Base-by-base conservation (phyloP, 169 alveolate genomes). In the Plasmodium vinckei region DNA sequence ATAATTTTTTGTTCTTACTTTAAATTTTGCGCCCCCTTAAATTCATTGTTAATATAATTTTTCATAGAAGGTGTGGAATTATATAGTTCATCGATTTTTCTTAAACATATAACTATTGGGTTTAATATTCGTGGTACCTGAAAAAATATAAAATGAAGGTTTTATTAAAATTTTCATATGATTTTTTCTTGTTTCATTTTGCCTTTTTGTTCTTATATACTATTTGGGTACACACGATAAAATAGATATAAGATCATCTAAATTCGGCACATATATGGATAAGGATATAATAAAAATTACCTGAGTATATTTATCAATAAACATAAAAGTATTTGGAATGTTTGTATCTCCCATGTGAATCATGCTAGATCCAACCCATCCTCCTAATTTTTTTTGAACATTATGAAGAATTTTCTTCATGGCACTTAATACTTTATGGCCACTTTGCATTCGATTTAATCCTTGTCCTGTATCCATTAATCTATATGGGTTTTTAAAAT, bases 281-380 rank as follows among this genome's bases (percentile, higher is more conserved):
- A 42, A 10, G 87, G 49, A 25, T 27, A 53, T 23, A 27, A 15
- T 33, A 39, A 21, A 19, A 21, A 15, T 23, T 71, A 93, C 95
- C 88, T 95, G 98, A 1, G 96, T 90, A 93, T 96, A 97, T 79
- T 97, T 97, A 87, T 97, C 99, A 59, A 97, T 97, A 87, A 97
- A 97, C 96, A 96, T 94, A 67, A 97, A 93, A 39, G 98, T 95
- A 89, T 97, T 97, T 39, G 99, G 99, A 42, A 97, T 98, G 72
- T 96, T 97, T 84, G 96, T 96, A 64, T 97, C 99, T 0, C 99
- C 98, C 67, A 96, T 92, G 72, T 97, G 98, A 15, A 97, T 94
- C 73, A 96, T 96, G 49, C 97, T 91, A 9, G 99, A 97, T 4
- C 99, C 99, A 19, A 96, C 96, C 99, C 99, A 97, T 19, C 95